phyloP scores from a whole-genome alignment of 768 basidiomycete genomes.

The Suillus fuscotomentosus region DNA sequence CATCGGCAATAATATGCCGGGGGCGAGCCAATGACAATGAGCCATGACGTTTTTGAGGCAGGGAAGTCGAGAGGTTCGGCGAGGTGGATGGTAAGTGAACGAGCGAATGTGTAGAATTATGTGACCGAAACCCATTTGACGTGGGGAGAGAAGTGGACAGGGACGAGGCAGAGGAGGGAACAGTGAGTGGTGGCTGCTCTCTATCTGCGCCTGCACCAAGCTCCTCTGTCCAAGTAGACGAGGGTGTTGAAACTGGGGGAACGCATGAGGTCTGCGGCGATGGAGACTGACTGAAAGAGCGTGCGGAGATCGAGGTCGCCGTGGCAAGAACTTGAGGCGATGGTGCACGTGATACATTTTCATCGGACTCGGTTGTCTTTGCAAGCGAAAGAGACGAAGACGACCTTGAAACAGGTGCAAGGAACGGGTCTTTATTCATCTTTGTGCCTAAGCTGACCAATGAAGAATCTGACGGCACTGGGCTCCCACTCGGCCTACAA shows the following conservation, averaged over 20 bases:
- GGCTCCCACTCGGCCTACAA: slow-evolving; percentile 8
- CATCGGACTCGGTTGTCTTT: slow-evolving; percentile 13
- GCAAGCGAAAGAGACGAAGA: slow-evolving; percentile 27
- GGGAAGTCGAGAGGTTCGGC: slow-evolving; percentile 6
- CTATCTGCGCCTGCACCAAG: neutral
- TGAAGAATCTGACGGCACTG: slow-evolving; percentile 19
- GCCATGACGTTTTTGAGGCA: slow-evolving; percentile 12
- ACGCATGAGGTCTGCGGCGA: slow-evolving; percentile 11
- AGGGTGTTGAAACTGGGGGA: slow-evolving; percentile 4
- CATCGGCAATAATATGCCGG: slow-evolving; percentile 32
- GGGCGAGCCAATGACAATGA: slow-evolving; percentile 16
- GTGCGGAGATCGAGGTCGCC: slow-evolving; percentile 23
- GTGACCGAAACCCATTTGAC: slow-evolving; percentile 8
- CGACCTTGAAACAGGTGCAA: slow-evolving; percentile 20
- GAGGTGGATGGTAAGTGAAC: slow-evolving; percentile 9
- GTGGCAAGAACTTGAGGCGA: slow-evolving; percentile 24
- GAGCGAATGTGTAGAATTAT: slow-evolving; percentile 7
- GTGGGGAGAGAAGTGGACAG: slow-evolving; percentile 7
- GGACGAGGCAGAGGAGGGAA: neutral
- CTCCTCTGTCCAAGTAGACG: neutral
- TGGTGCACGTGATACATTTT: slow-evolving; percentile 13
- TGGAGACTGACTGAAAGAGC: slow-evolving; percentile 7
- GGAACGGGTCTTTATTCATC: slow-evolving; percentile 10
- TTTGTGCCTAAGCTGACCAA: slow-evolving; percentile 8
- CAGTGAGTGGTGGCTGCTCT: neutral